These are phyloP conservation scores for Trametes gibbosa DNA, from an alignment of 768 basidiomycete genomes.

Conservation along the genomic window DNA sequence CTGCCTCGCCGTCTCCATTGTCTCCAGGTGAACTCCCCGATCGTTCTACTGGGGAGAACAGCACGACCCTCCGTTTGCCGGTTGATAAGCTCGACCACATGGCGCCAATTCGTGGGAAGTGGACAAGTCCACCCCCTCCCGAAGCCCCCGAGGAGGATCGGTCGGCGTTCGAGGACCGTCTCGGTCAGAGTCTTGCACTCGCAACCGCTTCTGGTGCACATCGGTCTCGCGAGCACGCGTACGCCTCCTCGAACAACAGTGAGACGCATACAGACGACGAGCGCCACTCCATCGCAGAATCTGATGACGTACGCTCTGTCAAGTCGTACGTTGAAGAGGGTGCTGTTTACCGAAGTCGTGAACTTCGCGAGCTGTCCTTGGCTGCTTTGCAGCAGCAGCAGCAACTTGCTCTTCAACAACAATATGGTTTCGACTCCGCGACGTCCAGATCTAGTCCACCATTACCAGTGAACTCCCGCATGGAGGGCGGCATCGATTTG, in stretches of 20 bases:
- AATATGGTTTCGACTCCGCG: constrained; percentile 20
- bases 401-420: constrained; percentile 7
- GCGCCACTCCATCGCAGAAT: constrained; percentile 57
- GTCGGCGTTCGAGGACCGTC: constrained; percentile 61
- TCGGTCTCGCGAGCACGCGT: constrained; percentile 45
- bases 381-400: constrained; percentile 11
- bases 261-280: constrained; percentile 71
- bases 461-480: constrained; percentile 3
- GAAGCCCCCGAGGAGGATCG: constrained; percentile 69
- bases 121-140: constrained; percentile 83
- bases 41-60: constrained; percentile 19
- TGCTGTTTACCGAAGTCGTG: constrained; percentile 14
- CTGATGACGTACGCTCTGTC: constrained; percentile 70
- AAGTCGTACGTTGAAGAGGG: constrained; percentile 59
- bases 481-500: constrained; percentile 20
- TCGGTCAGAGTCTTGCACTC: constrained; percentile 63
- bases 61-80: constrained; percentile 42
- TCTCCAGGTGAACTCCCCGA: constrained; percentile 10
- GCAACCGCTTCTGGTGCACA: constrained; percentile 65
- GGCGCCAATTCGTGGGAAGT: constrained; percentile 77
- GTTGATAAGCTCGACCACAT: constrained; percentile 55
- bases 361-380: constrained; percentile 13
- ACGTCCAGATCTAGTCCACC: constrained; percentile 3
- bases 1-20: constrained; percentile 14
- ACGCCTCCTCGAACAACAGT: constrained; percentile 56